Evolutionary conservation across 164 flowering plant genomes (phyloP).

Genomic region (Chimonanthus praecox): DNA sequence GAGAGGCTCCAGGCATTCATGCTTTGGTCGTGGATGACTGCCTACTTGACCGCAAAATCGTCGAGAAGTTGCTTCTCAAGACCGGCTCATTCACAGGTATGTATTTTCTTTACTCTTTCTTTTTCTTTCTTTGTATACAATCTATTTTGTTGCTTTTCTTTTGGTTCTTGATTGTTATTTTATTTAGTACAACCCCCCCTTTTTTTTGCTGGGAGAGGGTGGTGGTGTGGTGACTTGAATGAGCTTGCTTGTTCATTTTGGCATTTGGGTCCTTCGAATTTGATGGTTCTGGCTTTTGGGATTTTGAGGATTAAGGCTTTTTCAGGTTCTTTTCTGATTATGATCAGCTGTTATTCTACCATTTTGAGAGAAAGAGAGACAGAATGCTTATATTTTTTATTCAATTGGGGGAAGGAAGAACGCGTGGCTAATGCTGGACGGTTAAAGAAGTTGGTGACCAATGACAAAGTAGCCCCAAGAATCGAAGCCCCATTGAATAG

Average conservation of each 20-base stretch:
- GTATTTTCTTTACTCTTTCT: not conserved
- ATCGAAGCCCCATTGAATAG: not conserved
- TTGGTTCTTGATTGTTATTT: not conserved
- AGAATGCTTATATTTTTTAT: not conserved
- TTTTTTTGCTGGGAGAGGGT: not conserved
- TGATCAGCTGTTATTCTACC: not conserved
- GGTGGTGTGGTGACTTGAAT: too few relatives aligned
- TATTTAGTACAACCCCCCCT: too few relatives aligned
- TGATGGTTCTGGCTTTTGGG: not conserved
- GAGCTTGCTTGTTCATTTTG: not conserved
- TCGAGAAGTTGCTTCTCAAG: conserved; percentile 19
- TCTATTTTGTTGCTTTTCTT: not conserved
- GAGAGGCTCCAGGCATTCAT: conserved; percentile 10
- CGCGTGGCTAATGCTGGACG: too few relatives aligned
- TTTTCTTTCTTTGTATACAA: too few relatives aligned
- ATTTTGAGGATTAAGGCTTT: not conserved
- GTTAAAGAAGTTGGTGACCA: not conserved
- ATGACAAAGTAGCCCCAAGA: not conserved
- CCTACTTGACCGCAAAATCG: conserved; percentile 18
- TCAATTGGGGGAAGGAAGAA: not conserved
- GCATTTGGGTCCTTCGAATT: not conserved
- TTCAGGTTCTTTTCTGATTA: not conserved
- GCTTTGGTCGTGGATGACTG: conserved; percentile 25
- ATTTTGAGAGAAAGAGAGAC: not conserved
- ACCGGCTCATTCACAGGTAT: conserved; percentile 18